phyloP scores from a whole-genome alignment of 257 asterid species.

The Plantago elongata region DNA sequence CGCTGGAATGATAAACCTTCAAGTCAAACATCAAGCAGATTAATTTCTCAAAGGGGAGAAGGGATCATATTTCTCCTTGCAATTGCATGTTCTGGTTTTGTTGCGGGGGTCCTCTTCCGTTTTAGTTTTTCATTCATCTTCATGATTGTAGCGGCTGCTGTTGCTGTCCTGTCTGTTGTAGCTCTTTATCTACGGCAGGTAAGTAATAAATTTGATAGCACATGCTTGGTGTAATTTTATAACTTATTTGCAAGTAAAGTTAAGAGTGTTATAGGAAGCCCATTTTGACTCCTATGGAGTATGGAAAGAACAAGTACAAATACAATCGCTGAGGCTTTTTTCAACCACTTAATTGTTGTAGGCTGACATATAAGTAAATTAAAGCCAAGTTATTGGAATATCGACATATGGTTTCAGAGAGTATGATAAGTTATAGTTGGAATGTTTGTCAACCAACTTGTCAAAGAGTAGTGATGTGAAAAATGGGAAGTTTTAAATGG shows the following conservation, averaged over 20 bases:
- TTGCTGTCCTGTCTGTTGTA: conserved; percentile 49
- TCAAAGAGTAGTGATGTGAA: too few relatives aligned
- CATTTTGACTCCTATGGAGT: too few relatives aligned
- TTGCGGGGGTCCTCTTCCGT: conserved; percentile 64
- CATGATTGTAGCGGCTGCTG: conserved; percentile 45
- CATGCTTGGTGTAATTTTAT: not conserved
- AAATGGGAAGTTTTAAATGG: too few relatives aligned
- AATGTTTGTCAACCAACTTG: too few relatives aligned
- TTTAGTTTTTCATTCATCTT: conserved; percentile 53
- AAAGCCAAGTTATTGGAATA: too few relatives aligned
- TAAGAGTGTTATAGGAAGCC: not conserved
- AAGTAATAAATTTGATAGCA: conserved; percentile 23
- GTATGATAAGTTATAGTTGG: too few relatives aligned
- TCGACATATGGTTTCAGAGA: too few relatives aligned
- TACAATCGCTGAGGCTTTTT: too few relatives aligned
- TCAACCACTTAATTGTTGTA: too few relatives aligned
- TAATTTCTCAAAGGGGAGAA: conserved; percentile 53
- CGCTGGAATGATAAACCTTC: conserved; percentile 66
- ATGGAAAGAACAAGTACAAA: too few relatives aligned
- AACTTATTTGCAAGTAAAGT: not conserved
- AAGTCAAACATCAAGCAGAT: conserved; percentile 28
- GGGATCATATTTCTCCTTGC: conserved; percentile 63
- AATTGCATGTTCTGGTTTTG: conserved; percentile 72
- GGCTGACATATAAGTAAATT: too few relatives aligned
- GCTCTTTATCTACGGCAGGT: conserved; percentile 74